Base-by-base conservation (phyloP, 495 filamentous ascomycete genomes). In the Penicillium bovifimosum region DNA sequence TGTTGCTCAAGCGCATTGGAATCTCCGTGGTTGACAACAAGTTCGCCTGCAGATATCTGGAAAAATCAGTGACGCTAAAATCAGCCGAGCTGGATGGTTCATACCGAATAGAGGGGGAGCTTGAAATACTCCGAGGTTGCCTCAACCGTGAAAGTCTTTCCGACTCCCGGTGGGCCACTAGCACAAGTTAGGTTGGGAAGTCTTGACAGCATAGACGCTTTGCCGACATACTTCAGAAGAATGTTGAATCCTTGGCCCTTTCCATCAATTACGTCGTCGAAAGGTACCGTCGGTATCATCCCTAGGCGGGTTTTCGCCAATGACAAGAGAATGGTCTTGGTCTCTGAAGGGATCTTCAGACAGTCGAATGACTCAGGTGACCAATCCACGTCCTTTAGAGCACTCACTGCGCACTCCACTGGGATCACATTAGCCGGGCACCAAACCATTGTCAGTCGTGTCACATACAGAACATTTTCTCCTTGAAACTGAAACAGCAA, bases 101-200 rank as follows among this genome's bases (percentile, higher is more conserved):
- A 41, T 54, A 58, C 59, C 41, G 61, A 61, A 35, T 66, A 66
- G 47, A 70, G 62, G 33, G 60, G 59, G 40, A 53, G 56, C 36
- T 62, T 41, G 49, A 67, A 54, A 55, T 50, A 55, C 36, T 70
- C 63, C 28, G 56, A 64, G 42, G 65, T 52, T 61, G 55, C 61
- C 52, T 71, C 56, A 45, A 64, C 64, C 5, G 64, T 69, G 47
- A 66, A 63, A 14, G 62, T 69, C 61, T 70, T 70, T 20, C 66
- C 58, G 36, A 70, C 64, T 9, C 67, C 59, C 16, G 65, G 65
- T 14, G 52, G 60, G 28, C 66, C 54, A 64, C 61, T 66, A 59
- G 38, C 40, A 54, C 28, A 28, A 2, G 41, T 60, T 20, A 58
- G 50, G 6, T 52, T n/a, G n/a, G n/a, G 24, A 46, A 41, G 33